Percentiles rank a stretch among this genome's conserved stretches.
Conservation (phyloP, 257 asterid genomes). For the Leptodermis oblonga region DNA sequence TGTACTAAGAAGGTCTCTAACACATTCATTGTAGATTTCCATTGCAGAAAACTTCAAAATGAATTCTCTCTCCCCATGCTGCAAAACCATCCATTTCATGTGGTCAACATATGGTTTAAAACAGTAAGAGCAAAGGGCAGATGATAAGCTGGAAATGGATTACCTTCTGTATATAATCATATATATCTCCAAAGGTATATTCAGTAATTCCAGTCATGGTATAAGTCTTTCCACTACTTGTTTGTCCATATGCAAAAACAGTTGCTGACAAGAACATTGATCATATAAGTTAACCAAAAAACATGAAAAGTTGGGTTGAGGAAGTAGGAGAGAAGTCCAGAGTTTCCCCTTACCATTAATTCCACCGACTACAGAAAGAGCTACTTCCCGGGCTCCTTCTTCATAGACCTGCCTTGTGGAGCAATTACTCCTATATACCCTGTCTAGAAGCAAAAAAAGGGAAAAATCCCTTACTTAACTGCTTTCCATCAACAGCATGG, state of each 20-base stretch:
- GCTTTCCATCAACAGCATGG: neutral
- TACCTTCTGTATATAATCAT: slow-evolving; percentile 72
- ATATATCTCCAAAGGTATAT: slow-evolving; percentile 83
- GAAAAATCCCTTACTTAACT: neutral
- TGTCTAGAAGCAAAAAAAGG: slow-evolving; percentile 42
- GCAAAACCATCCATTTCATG: slow-evolving; percentile 22
- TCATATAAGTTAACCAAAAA: neutral
- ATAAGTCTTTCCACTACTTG: slow-evolving; percentile 96
- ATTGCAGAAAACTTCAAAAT: slow-evolving; percentile 80
- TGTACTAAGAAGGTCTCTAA: slow-evolving; percentile 74
- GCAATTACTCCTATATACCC: slow-evolving; percentile 68
- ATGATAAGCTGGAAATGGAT: neutral
- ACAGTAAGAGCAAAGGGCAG: slow-evolving; percentile 5
- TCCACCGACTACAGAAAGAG: slow-evolving; percentile 80
- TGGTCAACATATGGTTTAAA: slow-evolving; percentile 7
- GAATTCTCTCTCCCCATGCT: slow-evolving; percentile 78
- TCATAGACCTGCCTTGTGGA: slow-evolving; percentile 85
- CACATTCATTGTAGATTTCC: slow-evolving; percentile 96
- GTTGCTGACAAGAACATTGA: slow-evolving; percentile 52
- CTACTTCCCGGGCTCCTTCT: slow-evolving; percentile 83
- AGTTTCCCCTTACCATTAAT: slow-evolving; percentile 60
- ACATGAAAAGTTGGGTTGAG: slow-evolving; percentile 1
- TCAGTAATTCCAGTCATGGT: slow-evolving; percentile 93
- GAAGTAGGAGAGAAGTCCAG: neutral
- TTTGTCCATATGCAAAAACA: slow-evolving; percentile 94